Base-by-base conservation (phyloP, 2,329 filamentous ascomycete species). In the Xylariaceae sp. region DNA sequence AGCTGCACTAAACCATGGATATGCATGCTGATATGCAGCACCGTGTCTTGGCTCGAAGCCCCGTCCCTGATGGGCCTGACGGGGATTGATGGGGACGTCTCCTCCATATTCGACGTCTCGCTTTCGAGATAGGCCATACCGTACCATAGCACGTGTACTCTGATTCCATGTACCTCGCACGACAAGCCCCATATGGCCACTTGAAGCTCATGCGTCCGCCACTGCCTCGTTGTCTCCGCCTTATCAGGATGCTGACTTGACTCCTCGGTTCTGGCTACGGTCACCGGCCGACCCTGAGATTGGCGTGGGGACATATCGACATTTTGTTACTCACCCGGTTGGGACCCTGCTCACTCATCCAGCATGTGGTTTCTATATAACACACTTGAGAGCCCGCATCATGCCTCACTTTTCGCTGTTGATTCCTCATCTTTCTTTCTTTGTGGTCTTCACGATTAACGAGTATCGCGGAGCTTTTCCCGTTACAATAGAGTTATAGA, bases 371-470 rank as follows among this genome's bases (percentile, higher is more conserved):
- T 54, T 28, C 31, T 58, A 59, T 59, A 59, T 59, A 59, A 57
- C 54, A 40, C 54, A 5, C 41, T 22, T 36, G 33, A 33, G 16
- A 19, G 47, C 54, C 41, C 31, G 38, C 45, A 47, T 42, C 6
- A 28, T 16, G 7, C 13, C 45, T 36, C 38, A 18, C 31, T 43
- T 17, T 36, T 19, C 45, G n/a, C n/a, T 28, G 22, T 51, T 38
- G 16, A n/a, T 50, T 57, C 49, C 28, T 46, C 45, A 59, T 48
- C 54, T 55, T 38, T 53, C 47, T 42, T 53, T 56, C 40, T 31
- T 59, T 57, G 54, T 57, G 56, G 56, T 59, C 56, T 54, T 59
- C 17, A 55, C 51, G 56, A 59, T 54, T 58, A 45, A 59, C 49
- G 54, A 59, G 52, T n/a, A 36, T 28, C 43, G 51, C 50, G 42